Percentiles rank a stretch among this genome's conserved stretches.
Evolutionary conservation across 2,329 filamentous ascomycete species (phyloP).

Genomic region (Paracoccidioides brasiliensis): DNA sequence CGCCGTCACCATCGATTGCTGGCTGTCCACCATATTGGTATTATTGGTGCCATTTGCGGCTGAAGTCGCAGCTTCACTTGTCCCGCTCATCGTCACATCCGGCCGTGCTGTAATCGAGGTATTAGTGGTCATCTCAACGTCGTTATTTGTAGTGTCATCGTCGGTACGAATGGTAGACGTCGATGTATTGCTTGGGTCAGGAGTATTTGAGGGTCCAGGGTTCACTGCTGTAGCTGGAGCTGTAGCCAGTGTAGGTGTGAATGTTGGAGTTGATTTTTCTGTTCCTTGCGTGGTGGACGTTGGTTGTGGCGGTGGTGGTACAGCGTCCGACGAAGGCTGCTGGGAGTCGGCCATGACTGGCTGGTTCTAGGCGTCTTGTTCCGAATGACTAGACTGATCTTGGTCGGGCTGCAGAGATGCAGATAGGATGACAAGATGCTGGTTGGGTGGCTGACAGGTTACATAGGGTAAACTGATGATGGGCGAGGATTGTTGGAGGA

Average conservation of each 20-base stretch:
- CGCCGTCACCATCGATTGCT: not conserved
- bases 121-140: constrained; percentile 1
- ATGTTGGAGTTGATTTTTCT: not conserved
- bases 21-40: not conserved
- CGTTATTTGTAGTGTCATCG: not conserved
- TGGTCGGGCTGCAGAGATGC: no score
- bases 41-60: not conserved
- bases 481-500: not conserved
- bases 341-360: constrained; percentile 1
- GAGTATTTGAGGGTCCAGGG: not conserved
- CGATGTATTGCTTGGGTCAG: not conserved
- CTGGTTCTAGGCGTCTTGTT: not conserved
- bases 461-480: not conserved
- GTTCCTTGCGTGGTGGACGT: not conserved
- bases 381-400: no score
- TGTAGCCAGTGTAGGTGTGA: not conserved
- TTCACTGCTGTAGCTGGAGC: constrained; percentile 2
- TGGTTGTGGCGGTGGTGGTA: constrained; percentile 1
- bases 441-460: not conserved
- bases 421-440: not conserved
- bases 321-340: not conserved
- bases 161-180: constrained; percentile 1
- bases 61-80: constrained; percentile 5
- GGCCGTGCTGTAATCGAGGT: not conserved
- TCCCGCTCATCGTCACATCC: constrained; percentile 12